phyloP scores from a whole-genome alignment of 306 rosid species.

The Geum urbanum region DNA sequence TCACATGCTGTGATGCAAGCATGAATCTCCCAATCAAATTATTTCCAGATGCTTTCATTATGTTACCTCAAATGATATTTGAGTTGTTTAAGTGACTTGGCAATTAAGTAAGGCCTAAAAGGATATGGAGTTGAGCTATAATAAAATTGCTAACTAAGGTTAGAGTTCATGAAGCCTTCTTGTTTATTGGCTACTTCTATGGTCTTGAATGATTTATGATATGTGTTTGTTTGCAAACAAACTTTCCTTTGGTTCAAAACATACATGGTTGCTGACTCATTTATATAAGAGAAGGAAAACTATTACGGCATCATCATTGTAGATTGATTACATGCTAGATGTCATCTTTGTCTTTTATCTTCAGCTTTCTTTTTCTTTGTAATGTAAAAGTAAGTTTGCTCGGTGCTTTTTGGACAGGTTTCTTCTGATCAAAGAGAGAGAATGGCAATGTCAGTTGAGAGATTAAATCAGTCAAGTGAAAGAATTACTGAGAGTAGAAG shows the following conservation, averaged over 20 bases:
- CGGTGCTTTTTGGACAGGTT: constrained; percentile 42
- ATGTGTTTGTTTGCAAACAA: no score
- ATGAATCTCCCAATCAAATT: not conserved
- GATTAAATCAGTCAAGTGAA: constrained; percentile 60
- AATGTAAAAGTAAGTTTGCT: not conserved
- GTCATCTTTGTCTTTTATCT: constrained; percentile 12
- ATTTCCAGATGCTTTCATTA: not conserved
- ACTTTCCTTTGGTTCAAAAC: no score
- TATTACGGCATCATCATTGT: not conserved
- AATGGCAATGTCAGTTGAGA: constrained; percentile 73
- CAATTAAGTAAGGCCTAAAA: not conserved
- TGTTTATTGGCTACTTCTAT: not conserved
- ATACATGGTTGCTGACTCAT: no score
- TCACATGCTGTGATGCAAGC: not conserved
- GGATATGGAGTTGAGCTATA: not conserved
- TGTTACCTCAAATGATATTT: not conserved
- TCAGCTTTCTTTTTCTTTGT: not conserved
- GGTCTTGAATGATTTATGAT: not conserved
- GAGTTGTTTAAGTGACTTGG: not conserved
- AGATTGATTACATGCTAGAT: constrained; percentile 16
- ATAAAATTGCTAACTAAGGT: not conserved
- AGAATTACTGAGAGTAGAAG: constrained; percentile 72
- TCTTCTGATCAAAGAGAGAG: constrained; percentile 76
- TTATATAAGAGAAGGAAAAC: not conserved
- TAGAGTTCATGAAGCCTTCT: not conserved